Conservation (phyloP, 148 eudicot species). For the Hydrangea macrophylla region DNA sequence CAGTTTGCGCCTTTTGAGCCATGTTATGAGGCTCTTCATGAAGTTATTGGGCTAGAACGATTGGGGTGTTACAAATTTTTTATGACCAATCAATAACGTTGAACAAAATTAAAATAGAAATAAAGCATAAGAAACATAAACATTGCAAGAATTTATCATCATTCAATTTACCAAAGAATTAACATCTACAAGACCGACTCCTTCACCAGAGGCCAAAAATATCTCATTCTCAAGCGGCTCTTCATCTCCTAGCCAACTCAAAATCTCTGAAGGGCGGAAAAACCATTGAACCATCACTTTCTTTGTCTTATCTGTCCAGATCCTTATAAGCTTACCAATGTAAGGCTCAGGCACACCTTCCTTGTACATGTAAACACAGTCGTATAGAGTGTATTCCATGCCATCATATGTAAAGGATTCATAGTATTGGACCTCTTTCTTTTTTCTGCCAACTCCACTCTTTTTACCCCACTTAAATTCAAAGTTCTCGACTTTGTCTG, state of each 20-base stretch:
- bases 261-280: slow-evolving; percentile 62
- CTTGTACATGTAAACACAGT: slow-evolving; percentile 56
- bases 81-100: too few species aligned
- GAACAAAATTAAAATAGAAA: too few species aligned
- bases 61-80: too few species aligned
- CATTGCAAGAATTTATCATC: background rate
- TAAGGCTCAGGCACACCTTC: slow-evolving; percentile 47
- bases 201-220: slow-evolving; percentile 63
- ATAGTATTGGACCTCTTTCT: slow-evolving; percentile 51
- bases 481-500: slow-evolving; percentile 22
- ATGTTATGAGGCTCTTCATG: too few species aligned
- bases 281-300: slow-evolving; percentile 72
- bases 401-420: slow-evolving; percentile 64
- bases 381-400: slow-evolving; percentile 49
- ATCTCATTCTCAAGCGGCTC: slow-evolving; percentile 44
- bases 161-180: slow-evolving; percentile 53
- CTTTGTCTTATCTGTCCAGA: slow-evolving; percentile 48
- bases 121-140: background rate
- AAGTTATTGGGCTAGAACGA: too few species aligned
- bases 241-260: slow-evolving; percentile 30
- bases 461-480: slow-evolving; percentile 67
- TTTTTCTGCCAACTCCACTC: slow-evolving; percentile 44
- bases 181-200: slow-evolving; percentile 49
- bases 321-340: slow-evolving; percentile 59
- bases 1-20: too few species aligned